These are phyloP conservation scores for Exophiala viscosa DNA, from an alignment of 2,329 filamentous ascomycete species.

Conservation along the genomic window DNA sequence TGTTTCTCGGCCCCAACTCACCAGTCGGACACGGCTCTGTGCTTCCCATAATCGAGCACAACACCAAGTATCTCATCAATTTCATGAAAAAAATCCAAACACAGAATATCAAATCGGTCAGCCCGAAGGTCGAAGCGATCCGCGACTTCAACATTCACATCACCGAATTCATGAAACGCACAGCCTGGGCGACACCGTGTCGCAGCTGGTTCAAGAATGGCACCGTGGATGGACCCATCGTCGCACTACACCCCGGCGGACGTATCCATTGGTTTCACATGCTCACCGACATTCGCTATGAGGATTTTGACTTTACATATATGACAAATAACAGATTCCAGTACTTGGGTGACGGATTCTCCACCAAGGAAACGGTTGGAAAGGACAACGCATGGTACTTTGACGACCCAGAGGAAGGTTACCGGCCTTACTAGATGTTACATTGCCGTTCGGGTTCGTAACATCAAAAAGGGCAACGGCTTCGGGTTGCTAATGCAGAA, in stretches of 20 bases:
- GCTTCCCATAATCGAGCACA: conserved; percentile 24
- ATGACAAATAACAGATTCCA: conserved; percentile 43
- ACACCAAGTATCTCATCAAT: conserved; percentile 30
- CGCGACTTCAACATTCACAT: conserved; percentile 48
- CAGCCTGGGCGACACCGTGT: conserved; percentile 40
- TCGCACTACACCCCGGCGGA: conserved; percentile 44
- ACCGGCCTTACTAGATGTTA: no score
- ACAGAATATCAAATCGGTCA: conserved; percentile 31
- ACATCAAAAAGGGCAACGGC: no score
- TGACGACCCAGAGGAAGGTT: conserved; percentile 4
- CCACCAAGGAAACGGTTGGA: conserved; percentile 30
- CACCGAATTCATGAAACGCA: conserved; percentile 45
- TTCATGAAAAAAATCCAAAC: conserved; percentile 31
- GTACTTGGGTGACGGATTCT: conserved; percentile 50
- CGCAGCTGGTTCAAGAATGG: conserved; percentile 49
- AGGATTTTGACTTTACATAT: conserved; percentile 37
- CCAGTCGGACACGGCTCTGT: conserved; percentile 30
- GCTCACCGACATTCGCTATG: conserved; percentile 34
- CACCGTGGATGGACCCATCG: conserved; percentile 42
- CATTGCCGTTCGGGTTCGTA: no score
- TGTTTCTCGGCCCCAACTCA: conserved; percentile 31
- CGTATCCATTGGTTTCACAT: conserved; percentile 37
- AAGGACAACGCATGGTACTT: conserved; percentile 1
- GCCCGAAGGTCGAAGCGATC: conserved; percentile 43
- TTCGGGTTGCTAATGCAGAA: no score